phyloP scores from a whole-genome alignment of 495 filamentous ascomycete genomes.

The Rusavskia elegans region DNA sequence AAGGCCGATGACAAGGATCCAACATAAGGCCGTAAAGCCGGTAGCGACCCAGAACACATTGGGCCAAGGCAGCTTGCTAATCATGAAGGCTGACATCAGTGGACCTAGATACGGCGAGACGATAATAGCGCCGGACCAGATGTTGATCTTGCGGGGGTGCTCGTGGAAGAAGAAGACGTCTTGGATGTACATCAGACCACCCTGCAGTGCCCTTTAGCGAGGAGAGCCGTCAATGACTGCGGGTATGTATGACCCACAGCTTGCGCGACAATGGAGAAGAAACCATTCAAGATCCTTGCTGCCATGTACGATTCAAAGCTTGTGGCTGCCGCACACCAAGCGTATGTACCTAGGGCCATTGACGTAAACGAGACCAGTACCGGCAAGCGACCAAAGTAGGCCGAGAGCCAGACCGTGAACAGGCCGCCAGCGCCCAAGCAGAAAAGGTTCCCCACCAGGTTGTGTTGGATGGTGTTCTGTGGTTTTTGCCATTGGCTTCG shows the following conservation, averaged over 20 bases:
- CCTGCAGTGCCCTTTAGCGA: constrained; percentile 15
- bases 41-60: constrained; percentile 38
- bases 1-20: constrained; percentile 33
- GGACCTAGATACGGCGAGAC: constrained; percentile 46
- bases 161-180: constrained; percentile 55
- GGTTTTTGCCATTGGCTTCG: constrained; percentile 16
- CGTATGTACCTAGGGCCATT: constrained; percentile 30
- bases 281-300: constrained; percentile 45
- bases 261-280: constrained; percentile 41
- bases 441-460: constrained; percentile 40
- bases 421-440: constrained; percentile 40
- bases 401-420: constrained; percentile 36
- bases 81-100: constrained; percentile 42
- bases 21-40: constrained; percentile 28
- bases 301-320: constrained; percentile 40
- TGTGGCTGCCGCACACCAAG: constrained; percentile 36
- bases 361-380: constrained; percentile 42
- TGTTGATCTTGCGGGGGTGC: constrained; percentile 44
- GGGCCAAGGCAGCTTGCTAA: constrained; percentile 31
- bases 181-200: constrained; percentile 47
- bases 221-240: neutral
- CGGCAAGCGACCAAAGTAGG: constrained; percentile 44
- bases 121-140: constrained; percentile 36
- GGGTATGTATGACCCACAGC: constrained; percentile 14
- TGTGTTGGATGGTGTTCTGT: constrained; percentile 34